Conservation (phyloP, 768 basidiomycete species). For the Rhodotorula diobovata region DNA sequence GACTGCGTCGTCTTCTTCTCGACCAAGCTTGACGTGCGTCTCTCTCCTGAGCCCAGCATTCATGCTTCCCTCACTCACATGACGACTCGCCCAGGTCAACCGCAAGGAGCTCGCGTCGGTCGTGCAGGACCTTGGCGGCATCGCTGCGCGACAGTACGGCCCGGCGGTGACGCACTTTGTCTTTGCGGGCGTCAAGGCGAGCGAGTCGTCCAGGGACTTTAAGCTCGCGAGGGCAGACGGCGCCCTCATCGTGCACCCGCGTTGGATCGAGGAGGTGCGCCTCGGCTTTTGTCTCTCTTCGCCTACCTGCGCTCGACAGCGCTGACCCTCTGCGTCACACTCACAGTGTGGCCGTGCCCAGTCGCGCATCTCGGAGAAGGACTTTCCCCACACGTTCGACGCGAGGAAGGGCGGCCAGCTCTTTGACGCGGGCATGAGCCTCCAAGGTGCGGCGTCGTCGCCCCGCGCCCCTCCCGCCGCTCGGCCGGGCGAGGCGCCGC, state of each 20-base stretch:
- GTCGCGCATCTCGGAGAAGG: slow-evolving; percentile 5
- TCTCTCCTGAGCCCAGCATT: background rate
- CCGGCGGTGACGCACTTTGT: slow-evolving; percentile 22
- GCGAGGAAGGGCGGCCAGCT: slow-evolving; percentile 29
- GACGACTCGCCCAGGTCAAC: background rate
- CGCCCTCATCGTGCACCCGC: slow-evolving; percentile 19
- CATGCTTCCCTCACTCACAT: background rate
- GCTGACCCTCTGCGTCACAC: too few species aligned
- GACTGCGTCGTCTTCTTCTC: slow-evolving; percentile 31
- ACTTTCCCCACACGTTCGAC: slow-evolving; percentile 32
- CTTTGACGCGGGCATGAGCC: slow-evolving; percentile 16
- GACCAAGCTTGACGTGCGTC: slow-evolving; percentile 11
- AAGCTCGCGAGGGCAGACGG: slow-evolving; percentile 55
- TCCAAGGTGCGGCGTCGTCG: background rate
- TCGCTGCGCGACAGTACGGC: slow-evolving; percentile 7
- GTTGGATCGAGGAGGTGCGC: slow-evolving; percentile 34
- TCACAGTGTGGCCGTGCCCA: slow-evolving; percentile 4
- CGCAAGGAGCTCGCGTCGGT: slow-evolving; percentile 6
- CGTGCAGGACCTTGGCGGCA: slow-evolving; percentile 24
- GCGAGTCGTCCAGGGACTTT: slow-evolving; percentile 90
- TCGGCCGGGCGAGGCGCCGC: background rate
- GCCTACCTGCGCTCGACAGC: accelerated
- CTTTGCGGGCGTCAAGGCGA: slow-evolving; percentile 57
- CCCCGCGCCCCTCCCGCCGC: background rate
- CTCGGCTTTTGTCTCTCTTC: background rate